Conservation (phyloP, 169 alveolate genomes). For the Neospora caninum region DNA sequence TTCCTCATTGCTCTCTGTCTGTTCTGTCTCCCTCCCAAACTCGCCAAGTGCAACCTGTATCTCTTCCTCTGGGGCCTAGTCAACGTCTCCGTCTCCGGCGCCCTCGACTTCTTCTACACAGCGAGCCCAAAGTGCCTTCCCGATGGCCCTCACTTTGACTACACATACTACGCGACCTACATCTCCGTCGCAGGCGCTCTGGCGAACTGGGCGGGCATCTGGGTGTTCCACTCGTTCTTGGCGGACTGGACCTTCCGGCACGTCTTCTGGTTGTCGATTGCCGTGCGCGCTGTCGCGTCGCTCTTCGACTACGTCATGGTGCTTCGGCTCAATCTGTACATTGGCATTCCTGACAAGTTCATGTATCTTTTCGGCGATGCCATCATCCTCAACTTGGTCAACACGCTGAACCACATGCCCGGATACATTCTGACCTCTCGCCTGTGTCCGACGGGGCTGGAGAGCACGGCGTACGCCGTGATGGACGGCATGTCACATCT, state of each 20-base stretch:
- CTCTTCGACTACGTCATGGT: slow-evolving; percentile 60
- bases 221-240: slow-evolving; percentile 55
- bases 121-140: slow-evolving; percentile 61
- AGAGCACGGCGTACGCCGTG: slow-evolving; percentile 62
- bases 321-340: slow-evolving; percentile 45
- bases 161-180: slow-evolving; percentile 65
- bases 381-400: slow-evolving; percentile 55
- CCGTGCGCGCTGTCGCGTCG: slow-evolving; percentile 63
- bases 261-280: slow-evolving; percentile 57
- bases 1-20: not conserved
- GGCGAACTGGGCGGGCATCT: slow-evolving; percentile 59
- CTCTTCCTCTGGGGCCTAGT: slow-evolving; percentile 52
- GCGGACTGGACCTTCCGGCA: slow-evolving; percentile 58
- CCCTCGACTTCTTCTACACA: slow-evolving; percentile 58
- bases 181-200: slow-evolving; percentile 49
- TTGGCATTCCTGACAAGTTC: slow-evolving; percentile 65
- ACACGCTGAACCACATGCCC: slow-evolving; percentile 64
- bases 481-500: slow-evolving; percentile 56
- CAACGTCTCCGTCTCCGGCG: slow-evolving; percentile 57
- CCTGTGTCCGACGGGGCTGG: slow-evolving; percentile 44
- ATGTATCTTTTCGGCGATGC: slow-evolving; percentile 66
- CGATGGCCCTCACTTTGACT: slow-evolving; percentile 69
- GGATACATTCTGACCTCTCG: slow-evolving; percentile 57
- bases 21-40: slow-evolving; percentile 39
- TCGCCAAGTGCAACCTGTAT: slow-evolving; percentile 63